A percentile compares a stretch with the other conserved stretches of the same genome.
Conservation (phyloP, 371 early-diverging fungal species). For the Syncephalastrum sp. region DNA sequence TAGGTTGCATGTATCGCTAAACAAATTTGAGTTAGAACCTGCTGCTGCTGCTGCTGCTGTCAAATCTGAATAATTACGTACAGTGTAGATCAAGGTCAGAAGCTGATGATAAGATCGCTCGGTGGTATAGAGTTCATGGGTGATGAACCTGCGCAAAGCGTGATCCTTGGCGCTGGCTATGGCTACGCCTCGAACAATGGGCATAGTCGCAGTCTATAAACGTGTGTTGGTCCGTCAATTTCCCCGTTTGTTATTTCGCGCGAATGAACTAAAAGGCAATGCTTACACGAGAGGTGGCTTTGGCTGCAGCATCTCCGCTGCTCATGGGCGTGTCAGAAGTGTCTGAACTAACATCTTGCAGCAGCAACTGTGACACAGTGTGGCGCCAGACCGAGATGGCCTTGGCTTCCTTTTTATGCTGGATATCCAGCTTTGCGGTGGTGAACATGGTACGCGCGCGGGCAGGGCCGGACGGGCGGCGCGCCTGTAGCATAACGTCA, state of each 20-base stretch:
- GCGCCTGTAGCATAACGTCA: not conserved
- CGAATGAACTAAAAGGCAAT: no score
- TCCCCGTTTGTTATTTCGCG: not conserved
- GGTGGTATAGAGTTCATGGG: conserved; percentile 22
- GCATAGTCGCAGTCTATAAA: not conserved
- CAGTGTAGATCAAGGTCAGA: conserved; percentile 31
- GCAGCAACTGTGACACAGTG: conserved; percentile 11
- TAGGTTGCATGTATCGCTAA: conserved; percentile 40
- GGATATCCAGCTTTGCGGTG: conserved; percentile 3
- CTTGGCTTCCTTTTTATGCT: conserved; percentile 18
- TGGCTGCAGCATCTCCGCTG: no score
- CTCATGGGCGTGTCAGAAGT: no score
- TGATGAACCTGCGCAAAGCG: conserved; percentile 23
- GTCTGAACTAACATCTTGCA: not conserved
- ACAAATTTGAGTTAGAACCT: not conserved
- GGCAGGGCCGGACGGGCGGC: not conserved
- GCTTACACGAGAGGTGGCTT: no score
- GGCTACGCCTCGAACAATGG: no score
- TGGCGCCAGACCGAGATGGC: conserved; percentile 19
- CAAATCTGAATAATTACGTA: conserved; percentile 11
- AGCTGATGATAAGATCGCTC: conserved; percentile 33
- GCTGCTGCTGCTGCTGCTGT: no score
- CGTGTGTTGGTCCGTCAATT: conserved; percentile 1
- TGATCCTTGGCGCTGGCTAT: conserved; percentile 8
- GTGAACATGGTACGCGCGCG: conserved; percentile 14